Evolutionary conservation across 2,329 filamentous ascomycete genomes (phyloP), one percentile per base, ranked within the genome.

Genomic region (Colletotrichum sp.): DNA sequence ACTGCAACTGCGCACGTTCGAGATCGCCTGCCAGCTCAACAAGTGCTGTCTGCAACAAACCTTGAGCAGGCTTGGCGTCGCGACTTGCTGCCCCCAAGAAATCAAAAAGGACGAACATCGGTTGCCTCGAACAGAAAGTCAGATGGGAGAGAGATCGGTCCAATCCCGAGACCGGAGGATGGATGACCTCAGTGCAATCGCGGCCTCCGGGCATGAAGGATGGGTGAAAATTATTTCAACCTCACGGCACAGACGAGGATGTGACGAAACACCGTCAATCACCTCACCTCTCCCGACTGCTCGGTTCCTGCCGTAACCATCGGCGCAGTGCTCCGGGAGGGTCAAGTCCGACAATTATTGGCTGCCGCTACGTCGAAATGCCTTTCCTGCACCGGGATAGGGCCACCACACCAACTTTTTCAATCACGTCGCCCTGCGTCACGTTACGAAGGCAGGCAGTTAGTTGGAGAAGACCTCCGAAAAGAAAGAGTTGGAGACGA

Each of bases 251-350:
- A 32, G 43, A 58, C 58, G 34, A 68, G 43, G 64, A 62, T 60
- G 64, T 73, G 70, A 75, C 69, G 73, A 75, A 75, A 75, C 70
- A 64, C 38, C 32, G 43, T 43, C 73, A 73, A 52, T 73, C 56
- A 52, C 38, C 38, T 43, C 38, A 43, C 48, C 70, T 65, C 73
- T 75, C 48, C 70, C 73, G 64, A 69, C 32, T 69, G 43, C 36
- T 75, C 70, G 73, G 73, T 67, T 75, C 70, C 73, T 75, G 70
- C 70, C 64, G 73, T 64, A 48, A 64, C 32, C 71, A 66, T 36
- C 38, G 64, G 34, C 70, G 26, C 58, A 68, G 26, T 18, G 26
- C 56, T 75, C 64, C 30, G 61, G 56, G 64, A 75, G 43, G 43
- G 73, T 55, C 43, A 6, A 73, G 28, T 68, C 32, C 34, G 34